phyloP scores from a whole-genome alignment of 2,329 filamentous ascomycete genomes.

The Dichotomopilus funicola region DNA sequence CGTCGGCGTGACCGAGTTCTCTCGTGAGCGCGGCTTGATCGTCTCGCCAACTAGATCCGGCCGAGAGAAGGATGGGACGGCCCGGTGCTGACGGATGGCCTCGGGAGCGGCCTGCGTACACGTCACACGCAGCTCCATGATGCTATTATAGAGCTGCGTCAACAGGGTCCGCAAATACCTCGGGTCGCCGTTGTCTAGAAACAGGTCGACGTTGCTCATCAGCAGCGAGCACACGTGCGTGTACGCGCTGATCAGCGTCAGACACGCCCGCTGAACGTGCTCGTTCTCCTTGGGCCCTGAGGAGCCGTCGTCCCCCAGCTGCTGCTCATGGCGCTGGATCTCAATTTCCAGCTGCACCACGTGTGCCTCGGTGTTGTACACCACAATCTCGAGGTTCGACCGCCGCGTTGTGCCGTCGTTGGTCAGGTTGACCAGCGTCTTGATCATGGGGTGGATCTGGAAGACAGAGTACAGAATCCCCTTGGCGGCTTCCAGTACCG shows the following conservation, averaged over 20 bases:
- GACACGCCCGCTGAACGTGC: constrained; percentile 56
- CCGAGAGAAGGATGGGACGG: constrained; percentile 20
- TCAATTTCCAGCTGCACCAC: constrained; percentile 60
- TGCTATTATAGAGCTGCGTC: constrained; percentile 59
- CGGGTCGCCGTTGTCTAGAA: constrained; percentile 59
- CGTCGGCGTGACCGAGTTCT: constrained; percentile 48
- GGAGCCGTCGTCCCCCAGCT: constrained; percentile 38
- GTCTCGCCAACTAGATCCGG: constrained; percentile 37
- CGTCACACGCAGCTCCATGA: constrained; percentile 59
- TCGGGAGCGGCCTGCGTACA: constrained; percentile 31
- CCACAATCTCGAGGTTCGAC: constrained; percentile 59
- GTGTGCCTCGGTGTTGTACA: constrained; percentile 61
- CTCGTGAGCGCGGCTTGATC: constrained; percentile 43
- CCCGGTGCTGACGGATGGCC: constrained; percentile 22
- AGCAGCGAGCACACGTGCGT: constrained; percentile 58
- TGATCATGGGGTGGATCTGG: constrained; percentile 61
- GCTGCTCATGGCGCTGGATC: constrained; percentile 53
- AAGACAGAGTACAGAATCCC: constrained; percentile 62
- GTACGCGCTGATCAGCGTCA: constrained; percentile 58
- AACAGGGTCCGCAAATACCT: constrained; percentile 60
- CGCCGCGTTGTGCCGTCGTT: constrained; percentile 54
- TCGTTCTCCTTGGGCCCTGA: constrained; percentile 50
- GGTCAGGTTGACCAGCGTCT: constrained; percentile 56
- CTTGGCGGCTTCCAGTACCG: constrained; percentile 58
- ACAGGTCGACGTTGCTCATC: constrained; percentile 55